Percentiles rank a stretch among this genome's conserved stretches.
These are phyloP conservation scores for Aspergillus aculeatinus DNA, from an alignment of 2,329 filamentous ascomycete genomes.

Conservation along the genomic window DNA sequence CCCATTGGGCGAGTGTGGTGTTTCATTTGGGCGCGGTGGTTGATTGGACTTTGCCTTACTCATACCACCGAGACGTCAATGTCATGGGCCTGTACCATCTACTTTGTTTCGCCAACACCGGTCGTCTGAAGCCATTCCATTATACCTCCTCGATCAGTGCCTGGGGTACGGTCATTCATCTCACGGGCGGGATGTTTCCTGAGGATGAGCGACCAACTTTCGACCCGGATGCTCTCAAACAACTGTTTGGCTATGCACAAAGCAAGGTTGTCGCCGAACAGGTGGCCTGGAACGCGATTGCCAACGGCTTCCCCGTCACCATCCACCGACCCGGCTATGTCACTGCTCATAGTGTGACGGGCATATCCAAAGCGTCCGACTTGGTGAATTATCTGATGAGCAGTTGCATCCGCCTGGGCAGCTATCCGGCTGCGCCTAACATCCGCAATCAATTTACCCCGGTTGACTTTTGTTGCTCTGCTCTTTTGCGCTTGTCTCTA, in stretches of 20 bases:
- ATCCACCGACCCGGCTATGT: slow-evolving; percentile 23
- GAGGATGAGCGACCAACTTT: slow-evolving; percentile 12
- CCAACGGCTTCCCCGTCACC: slow-evolving; percentile 18
- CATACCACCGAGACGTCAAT: slow-evolving; percentile 12
- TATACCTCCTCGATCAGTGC: slow-evolving; percentile 21
- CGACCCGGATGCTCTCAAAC: background rate
- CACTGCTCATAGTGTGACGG: slow-evolving; percentile 18
- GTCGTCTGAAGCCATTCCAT: slow-evolving; percentile 18
- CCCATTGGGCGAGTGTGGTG: slow-evolving; percentile 14
- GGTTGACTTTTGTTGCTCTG: slow-evolving; percentile 17
- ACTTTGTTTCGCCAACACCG: slow-evolving; percentile 12
- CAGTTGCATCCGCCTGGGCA: slow-evolving; percentile 14
- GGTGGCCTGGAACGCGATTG: slow-evolving; percentile 18
- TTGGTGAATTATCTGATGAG: slow-evolving; percentile 18
- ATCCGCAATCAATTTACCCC: slow-evolving; percentile 17
- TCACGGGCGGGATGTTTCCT: background rate
- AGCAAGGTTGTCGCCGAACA: slow-evolving; percentile 24
- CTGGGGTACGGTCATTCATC: slow-evolving; percentile 13
- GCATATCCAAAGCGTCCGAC: slow-evolving; percentile 18
- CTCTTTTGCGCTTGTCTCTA: slow-evolving; percentile 16
- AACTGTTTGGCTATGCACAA: slow-evolving; percentile 19
- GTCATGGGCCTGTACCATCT: slow-evolving; percentile 10
- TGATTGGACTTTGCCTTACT: slow-evolving; percentile 17
- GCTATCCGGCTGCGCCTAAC: slow-evolving; percentile 13
- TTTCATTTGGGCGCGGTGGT: slow-evolving; percentile 15